Evolutionary conservation across 1,139 yeast genomes (phyloP).

Genomic region (Blastobotrys proliferans): DNA sequence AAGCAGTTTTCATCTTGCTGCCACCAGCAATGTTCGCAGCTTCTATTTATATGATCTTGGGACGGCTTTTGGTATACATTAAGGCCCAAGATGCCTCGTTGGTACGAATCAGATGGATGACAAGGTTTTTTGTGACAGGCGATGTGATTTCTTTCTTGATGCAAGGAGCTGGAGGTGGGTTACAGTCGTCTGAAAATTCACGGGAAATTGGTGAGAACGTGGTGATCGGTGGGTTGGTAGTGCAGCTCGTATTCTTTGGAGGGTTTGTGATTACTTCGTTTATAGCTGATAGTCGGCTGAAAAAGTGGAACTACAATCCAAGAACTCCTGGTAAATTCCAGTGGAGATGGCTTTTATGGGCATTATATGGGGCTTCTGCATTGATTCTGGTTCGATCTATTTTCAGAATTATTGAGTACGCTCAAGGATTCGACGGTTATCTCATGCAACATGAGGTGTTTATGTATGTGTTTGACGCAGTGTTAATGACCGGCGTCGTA

Average conservation of each 20-base stretch:
- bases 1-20: conserved; percentile 38
- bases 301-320: conserved; percentile 8
- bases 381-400: conserved; percentile 42
- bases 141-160: conserved; percentile 42
- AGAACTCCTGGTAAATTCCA: conserved; percentile 18
- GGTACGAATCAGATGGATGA: conserved; percentile 35
- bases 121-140: conserved; percentile 44
- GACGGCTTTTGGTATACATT: conserved; percentile 34
- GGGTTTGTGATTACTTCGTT: conserved; percentile 27
- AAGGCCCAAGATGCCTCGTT: conserved; percentile 33
- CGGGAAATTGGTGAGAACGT: conserved; percentile 24
- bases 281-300: conserved; percentile 18
- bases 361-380: conserved; percentile 32
- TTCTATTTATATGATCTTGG: conserved; percentile 44
- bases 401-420: conserved; percentile 40
- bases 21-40: conserved; percentile 47
- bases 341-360: conserved; percentile 16
- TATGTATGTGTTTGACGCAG: conserved; percentile 38
- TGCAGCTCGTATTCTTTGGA: conserved; percentile 41
- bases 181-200: conserved; percentile 33
- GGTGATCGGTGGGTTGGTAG: conserved; percentile 27
- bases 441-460: conserved; percentile 39
- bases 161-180: conserved; percentile 46
- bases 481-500: conserved; percentile 21
- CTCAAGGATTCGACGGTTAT: conserved; percentile 39